These are phyloP conservation scores for Leptographium procerum DNA, from an alignment of 2,329 filamentous ascomycete species.

Conservation along the genomic window DNA sequence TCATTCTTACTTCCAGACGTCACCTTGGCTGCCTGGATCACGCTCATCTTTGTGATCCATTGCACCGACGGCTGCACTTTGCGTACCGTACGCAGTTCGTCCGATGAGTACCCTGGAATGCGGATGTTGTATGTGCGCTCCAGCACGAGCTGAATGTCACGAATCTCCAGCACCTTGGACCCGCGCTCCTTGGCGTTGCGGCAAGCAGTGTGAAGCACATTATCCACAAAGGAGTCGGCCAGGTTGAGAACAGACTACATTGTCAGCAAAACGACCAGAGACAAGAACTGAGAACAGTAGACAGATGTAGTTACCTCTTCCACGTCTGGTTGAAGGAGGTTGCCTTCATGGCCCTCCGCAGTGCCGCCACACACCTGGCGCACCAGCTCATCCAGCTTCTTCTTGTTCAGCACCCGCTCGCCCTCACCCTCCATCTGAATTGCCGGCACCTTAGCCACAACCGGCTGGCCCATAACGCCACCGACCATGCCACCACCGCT, in stretches of 20 bases:
- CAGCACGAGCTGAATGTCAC: constrained; percentile 71
- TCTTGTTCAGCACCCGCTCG: constrained; percentile 90
- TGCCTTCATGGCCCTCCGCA: constrained; percentile 59
- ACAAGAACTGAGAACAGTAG: constrained; percentile 3
- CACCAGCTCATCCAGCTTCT: constrained; percentile 91
- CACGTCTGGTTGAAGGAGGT: constrained; percentile 78
- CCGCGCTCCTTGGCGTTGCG: constrained; percentile 87
- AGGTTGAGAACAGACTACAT: constrained; percentile 70
- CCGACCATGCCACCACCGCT: constrained; percentile 66
- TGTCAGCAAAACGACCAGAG: constrained; percentile 8
- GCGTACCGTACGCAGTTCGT: constrained; percentile 87
- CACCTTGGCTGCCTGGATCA: constrained; percentile 86
- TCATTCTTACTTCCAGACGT: constrained; percentile 40
- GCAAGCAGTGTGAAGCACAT: constrained; percentile 76
- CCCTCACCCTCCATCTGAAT: constrained; percentile 87
- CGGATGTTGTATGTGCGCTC: constrained; percentile 83
- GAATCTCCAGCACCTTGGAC: constrained; percentile 79
- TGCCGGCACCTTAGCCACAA: constrained; percentile 66
- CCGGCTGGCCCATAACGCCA: constrained; percentile 79
- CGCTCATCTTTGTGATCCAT: constrained; percentile 96
- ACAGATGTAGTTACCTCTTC: constrained; percentile 61
- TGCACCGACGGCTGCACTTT: constrained; percentile 80
- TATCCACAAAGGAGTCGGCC: constrained; percentile 91
- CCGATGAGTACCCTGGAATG: constrained; percentile 86
- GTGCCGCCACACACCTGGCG: constrained; percentile 82